Base-by-base conservation (phyloP, 805 yeast species). In the Wickerhamiella cacticola region DNA sequence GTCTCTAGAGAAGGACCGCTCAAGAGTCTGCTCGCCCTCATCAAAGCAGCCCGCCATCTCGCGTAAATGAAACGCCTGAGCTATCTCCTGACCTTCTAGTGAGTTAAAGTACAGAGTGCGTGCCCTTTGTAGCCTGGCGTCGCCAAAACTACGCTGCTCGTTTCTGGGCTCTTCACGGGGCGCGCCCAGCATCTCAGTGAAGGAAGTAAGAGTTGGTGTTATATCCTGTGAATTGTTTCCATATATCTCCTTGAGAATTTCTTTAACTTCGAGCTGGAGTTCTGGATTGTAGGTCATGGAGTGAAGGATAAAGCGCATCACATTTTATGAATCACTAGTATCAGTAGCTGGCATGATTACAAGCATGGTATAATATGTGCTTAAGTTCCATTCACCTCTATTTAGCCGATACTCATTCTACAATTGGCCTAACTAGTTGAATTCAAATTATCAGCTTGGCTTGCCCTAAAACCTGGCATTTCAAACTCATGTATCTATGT, bases 171-270 rank as follows among this genome's bases (percentile, higher is more conserved):
- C 21, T 31, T 31, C 19, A 3, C n/a, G 36, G 19, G 36, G 36
- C 19, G 18, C 36, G 36, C 36, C 36, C 19, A 39, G 29, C 42
- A 39, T 39, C 21, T 39, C 29, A n/a, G 42, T 39, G 26, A 39
- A 39, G 18, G 28, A 24, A 7, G 28, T 39, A 9, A 22, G 15
- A n/a, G 42, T 39, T 5, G 42, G 42, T 5, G 42, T 39, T 5
- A 39, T 39, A 23, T 23, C 42, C 21, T 39, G 42, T 7, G 19
- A 18, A 15, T 13, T 24, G 10, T 24, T 22, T 18, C 42, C 24
- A 10, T 19, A 23, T 23, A 23, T 39, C 42, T 39, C 29, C 15
- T 39, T 39, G 29, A 10, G 23, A 12, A 23, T 39, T 5, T 39
- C 42, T 23, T 23, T 4, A 4, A 39, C 15, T 13, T 23, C 13